Conservation (phyloP, 495 filamentous ascomycete species). For the Talaromyces liani region DNA sequence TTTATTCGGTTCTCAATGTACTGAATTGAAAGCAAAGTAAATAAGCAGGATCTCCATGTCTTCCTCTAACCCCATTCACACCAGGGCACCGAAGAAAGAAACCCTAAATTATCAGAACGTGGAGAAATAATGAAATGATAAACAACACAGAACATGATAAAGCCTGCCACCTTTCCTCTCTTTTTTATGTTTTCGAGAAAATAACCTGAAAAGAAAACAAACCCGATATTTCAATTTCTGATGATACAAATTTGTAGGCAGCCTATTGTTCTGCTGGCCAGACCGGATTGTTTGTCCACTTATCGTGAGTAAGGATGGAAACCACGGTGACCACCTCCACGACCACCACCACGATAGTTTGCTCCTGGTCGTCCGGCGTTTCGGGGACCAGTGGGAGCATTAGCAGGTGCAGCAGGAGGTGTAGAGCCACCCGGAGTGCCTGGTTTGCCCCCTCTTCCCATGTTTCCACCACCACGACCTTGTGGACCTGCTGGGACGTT, state of each 20-base stretch:
- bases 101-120: not conserved
- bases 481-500: conserved; percentile 50
- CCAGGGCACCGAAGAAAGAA: not conserved
- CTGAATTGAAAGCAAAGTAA: not conserved
- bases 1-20: not conserved
- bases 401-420: conserved; percentile 72
- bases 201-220: not conserved
- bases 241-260: not conserved
- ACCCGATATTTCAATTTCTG: not conserved
- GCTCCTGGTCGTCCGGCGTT: conserved; percentile 90
- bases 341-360: conserved; percentile 91
- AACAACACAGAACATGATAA: not conserved
- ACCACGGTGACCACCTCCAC: conserved; percentile 59
- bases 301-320: conserved; percentile 72
- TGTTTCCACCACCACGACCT: conserved; percentile 42
- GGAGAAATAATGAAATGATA: not conserved
- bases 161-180: not conserved
- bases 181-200: not conserved
- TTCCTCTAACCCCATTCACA: not conserved
- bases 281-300: not conserved
- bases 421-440: conserved; percentile 28
- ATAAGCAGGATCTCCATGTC: not conserved
- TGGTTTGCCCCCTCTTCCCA: conserved; percentile 39
- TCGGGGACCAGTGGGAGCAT: conserved; percentile 92
- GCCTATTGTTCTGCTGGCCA: not conserved